Conservation (phyloP, 2,329 filamentous ascomycete species). For the Zymoseptoria pseudotritici region DNA sequence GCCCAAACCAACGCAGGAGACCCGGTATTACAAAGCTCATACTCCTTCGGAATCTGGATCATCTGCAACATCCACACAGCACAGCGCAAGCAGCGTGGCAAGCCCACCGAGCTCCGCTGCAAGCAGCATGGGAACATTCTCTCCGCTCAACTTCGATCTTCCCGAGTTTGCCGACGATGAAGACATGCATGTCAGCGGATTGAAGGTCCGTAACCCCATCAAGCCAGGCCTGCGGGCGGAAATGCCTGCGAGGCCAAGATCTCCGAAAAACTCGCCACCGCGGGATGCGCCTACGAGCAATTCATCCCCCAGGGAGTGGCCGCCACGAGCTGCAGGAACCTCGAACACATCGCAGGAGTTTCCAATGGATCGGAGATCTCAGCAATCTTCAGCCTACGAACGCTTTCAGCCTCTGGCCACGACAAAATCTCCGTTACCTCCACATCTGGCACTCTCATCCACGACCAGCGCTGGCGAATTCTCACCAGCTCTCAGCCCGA, state of each 20-base stretch:
- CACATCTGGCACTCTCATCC: background rate
- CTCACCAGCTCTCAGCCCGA: constrained; percentile 1
- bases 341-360: constrained; percentile 20
- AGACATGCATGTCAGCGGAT: constrained; percentile 17
- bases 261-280: background rate
- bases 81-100: constrained; percentile 22
- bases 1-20: constrained; percentile 22
- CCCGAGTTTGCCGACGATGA: constrained; percentile 19
- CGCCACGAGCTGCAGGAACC: background rate
- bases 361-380: constrained; percentile 27
- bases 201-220: constrained; percentile 19
- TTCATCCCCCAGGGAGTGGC: background rate
- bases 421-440: background rate
- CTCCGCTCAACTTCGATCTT: constrained; percentile 12
- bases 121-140: constrained; percentile 27
- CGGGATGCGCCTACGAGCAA: background rate
- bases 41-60: constrained; percentile 25
- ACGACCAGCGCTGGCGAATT: constrained; percentile 8
- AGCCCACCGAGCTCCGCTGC: constrained; percentile 27
- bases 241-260: constrained; percentile 7
- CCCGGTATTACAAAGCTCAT: constrained; percentile 22
- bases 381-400: constrained; percentile 8
- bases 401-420: constrained; percentile 9
- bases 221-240: constrained; percentile 22
- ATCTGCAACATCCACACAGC: constrained; percentile 20